Evolutionary conservation across 805 yeast genomes (phyloP), one percentile per base, ranked within the genome.

Genomic region (Metschnikowia hibisci): DNA sequence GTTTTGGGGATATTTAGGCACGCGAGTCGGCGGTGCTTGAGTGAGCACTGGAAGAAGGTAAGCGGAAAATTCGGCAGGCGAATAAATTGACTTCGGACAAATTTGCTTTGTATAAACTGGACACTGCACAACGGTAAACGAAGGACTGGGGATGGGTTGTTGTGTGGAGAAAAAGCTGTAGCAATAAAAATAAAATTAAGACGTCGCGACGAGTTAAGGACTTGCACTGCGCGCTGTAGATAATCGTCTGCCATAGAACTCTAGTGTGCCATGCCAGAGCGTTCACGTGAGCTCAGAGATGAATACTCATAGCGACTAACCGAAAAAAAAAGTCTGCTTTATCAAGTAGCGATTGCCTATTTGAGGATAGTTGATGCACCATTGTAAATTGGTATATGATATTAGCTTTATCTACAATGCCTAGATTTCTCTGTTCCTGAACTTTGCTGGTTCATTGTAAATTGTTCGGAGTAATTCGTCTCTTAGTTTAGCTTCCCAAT

Each of bases 141-240:
- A 35, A 35, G 28, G 39, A 35, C 31, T 25, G 32, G 14, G 32
- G 31, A 26, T 35, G 16, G 28, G 23, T 13, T 28, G 33, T 37
- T 20, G 33, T 37, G 40, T 23, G 40, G 40, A 37, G 40, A 37
- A 37, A 37, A 37, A 37, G 40, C 40, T 37, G 40, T 37, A 37
- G 40, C 40, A 37, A 37, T 33, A 37, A 37, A 36, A 26, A 28
- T 16, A 26, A 37, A 36, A 23, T 28, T 14, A 25, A 29, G 40
- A 29, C 27, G 40, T 16, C 33, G 40, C 40, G 40, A 37, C 33
- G 28, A 28, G 14, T 13, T 28, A 29, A 27, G 32, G 26, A 28
- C 32, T 28, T 14, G 34, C 4, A n/a, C 25, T 31, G 38, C 38
- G 32, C 32, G 27, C 9, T n/a, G 39, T 27, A 34, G 39, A 35